These are phyloP conservation scores for Antitrichia curtipendula DNA, from an alignment of 225 moss, liverwort and hornwort species.

Conservation along the genomic window DNA sequence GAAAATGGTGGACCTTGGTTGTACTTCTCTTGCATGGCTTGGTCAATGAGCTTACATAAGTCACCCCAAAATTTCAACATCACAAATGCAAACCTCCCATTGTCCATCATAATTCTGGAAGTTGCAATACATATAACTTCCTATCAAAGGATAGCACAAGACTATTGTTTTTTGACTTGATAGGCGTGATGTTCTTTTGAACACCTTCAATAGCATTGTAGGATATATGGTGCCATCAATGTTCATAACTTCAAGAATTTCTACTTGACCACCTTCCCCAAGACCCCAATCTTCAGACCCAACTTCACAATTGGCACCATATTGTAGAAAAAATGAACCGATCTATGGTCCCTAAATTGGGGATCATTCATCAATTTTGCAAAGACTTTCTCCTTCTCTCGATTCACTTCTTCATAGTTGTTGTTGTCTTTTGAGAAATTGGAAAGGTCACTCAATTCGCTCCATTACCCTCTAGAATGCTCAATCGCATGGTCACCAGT, in stretches of 20 bases:
- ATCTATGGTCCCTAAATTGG: neutral
- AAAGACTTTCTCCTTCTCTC: neutral
- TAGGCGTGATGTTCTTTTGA: too few relatives aligned
- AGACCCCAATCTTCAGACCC: neutral
- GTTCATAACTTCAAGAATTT: rapidly evolving
- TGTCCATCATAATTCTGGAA: rapidly evolving
- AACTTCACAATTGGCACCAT: rapidly evolving
- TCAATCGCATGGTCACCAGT: neutral
- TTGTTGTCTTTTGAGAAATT: neutral
- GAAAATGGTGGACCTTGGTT: neutral
- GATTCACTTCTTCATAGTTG: neutral
- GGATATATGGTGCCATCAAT: rapidly evolving
- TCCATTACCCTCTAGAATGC: neutral
- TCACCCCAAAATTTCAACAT: neutral
- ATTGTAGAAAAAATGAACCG: rapidly evolving
- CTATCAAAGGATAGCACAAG: too few relatives aligned
- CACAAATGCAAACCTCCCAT: neutral
- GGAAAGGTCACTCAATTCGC: neutral
- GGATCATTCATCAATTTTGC: neutral
- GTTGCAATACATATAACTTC: neutral
- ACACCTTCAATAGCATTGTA: neutral
- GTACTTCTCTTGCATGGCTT: neutral
- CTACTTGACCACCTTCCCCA: rapidly evolving
- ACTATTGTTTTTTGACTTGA: too few relatives aligned
- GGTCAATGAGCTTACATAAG: neutral